Evolutionary conservation across 805 yeast species (phyloP).

Genomic region (Nakazawaea wyomingensis): DNA sequence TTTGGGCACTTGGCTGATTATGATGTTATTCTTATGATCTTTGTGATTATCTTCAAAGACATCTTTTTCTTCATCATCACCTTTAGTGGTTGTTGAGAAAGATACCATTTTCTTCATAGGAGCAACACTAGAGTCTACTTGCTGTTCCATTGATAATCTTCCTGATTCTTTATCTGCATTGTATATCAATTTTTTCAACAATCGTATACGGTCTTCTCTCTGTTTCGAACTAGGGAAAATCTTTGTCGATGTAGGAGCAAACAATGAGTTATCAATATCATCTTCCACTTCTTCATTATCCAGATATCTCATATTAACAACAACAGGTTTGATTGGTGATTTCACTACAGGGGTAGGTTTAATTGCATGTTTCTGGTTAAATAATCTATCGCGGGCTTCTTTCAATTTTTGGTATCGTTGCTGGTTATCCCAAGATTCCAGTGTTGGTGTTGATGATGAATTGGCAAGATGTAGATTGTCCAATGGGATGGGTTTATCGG

Average conservation of each 20-base stretch:
- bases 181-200: slow-evolving; percentile 9
- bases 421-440: background rate
- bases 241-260: slow-evolving; percentile 6
- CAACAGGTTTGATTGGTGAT: slow-evolving; percentile 3
- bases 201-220: slow-evolving; percentile 8
- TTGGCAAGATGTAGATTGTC: background rate
- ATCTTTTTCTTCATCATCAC: background rate
- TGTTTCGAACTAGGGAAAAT: slow-evolving; percentile 5
- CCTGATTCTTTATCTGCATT: background rate
- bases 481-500: slow-evolving; percentile 11
- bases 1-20: background rate
- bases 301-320: background rate
- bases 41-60: too few relatives aligned
- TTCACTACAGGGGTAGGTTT: background rate
- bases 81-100: too few relatives aligned
- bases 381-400: slow-evolving; percentile 6
- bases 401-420: slow-evolving; percentile 4
- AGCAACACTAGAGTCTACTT: too few relatives aligned
- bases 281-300: background rate
- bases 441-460: too few relatives aligned
- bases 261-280: background rate
- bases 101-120: too few relatives aligned
- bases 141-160: too few relatives aligned
- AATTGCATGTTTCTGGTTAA: background rate
- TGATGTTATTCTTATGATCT: too few relatives aligned